These are phyloP conservation scores for Dittrichia graveolens DNA, from an alignment of 129 eudicot species.

Conservation along the genomic window DNA sequence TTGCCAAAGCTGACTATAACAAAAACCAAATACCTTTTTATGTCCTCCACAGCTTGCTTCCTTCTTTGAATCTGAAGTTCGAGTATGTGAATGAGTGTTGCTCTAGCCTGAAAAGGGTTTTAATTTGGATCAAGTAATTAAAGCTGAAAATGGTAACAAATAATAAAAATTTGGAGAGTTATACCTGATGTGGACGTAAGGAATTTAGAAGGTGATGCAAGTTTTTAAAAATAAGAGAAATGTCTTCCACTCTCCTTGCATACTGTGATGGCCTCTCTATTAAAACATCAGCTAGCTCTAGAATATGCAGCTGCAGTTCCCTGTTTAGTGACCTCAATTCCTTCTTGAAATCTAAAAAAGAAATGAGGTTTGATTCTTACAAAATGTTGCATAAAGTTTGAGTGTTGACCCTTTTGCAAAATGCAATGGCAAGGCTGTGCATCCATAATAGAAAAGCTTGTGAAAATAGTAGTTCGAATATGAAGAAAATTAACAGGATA, in stretches of 20 bases:
- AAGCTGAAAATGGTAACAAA: background rate
- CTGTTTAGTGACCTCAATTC: conserved; percentile 88
- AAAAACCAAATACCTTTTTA: conserved; percentile 56
- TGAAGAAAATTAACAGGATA: background rate
- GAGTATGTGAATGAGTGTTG: conserved; percentile 84
- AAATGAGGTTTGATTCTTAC: background rate
- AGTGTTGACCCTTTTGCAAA: no score
- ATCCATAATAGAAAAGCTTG: no score
- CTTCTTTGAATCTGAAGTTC: conserved; percentile 89
- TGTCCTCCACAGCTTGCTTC: conserved; percentile 90
- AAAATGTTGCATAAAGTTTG: no score
- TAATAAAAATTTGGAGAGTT: background rate
- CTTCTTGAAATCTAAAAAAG: conserved; percentile 81
- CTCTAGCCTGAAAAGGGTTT: conserved; percentile 62
- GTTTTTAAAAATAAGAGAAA: conserved; percentile 84
- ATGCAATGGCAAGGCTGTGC: no score
- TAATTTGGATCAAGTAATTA: background rate
- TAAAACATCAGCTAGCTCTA: conserved; percentile 90
- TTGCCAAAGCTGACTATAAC: background rate
- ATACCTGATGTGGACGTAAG: conserved; percentile 87
- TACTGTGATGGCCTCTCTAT: conserved; percentile 87
- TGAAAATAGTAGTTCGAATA: no score
- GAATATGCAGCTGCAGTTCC: conserved; percentile 77
- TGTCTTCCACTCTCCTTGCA: conserved; percentile 94
- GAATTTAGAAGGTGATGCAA: conserved; percentile 90